These are phyloP conservation scores for Nephelium lappaceum DNA, from an alignment of 345 rosid species.

Conservation along the genomic window DNA sequence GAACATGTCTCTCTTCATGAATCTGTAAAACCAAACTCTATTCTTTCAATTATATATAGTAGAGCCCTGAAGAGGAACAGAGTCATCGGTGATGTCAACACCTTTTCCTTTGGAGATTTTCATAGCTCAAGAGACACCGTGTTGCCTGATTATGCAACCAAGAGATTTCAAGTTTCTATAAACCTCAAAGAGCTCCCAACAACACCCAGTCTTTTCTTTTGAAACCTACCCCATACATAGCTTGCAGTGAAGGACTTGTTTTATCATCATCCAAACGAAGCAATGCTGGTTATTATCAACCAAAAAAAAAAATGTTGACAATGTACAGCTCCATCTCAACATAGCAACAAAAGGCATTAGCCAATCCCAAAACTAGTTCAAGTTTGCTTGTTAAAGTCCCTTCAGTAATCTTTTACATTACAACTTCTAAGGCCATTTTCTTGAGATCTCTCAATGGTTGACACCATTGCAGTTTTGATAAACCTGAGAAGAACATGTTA, in stretches of 20 bases:
- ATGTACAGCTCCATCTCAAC: not conserved
- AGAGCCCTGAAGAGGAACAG: slow-evolving; percentile 23
- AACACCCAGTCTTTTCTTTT: slow-evolving; percentile 48
- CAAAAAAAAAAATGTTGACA: slow-evolving; percentile 45
- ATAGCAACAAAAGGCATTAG: too few relatives aligned
- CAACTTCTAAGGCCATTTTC: too few relatives aligned
- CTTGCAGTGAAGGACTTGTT: slow-evolving; percentile 40
- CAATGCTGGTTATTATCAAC: slow-evolving; percentile 74
- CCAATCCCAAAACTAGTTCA: too few relatives aligned
- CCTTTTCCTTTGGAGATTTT: slow-evolving; percentile 57
- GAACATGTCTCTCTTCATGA: slow-evolving; percentile 46
- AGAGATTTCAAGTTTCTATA: slow-evolving; percentile 70
- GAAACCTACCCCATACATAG: slow-evolving; percentile 58
- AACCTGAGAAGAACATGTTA: too few relatives aligned
- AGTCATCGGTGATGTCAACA: slow-evolving; percentile 17
- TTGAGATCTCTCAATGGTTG: too few relatives aligned
- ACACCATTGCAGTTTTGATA: too few relatives aligned
- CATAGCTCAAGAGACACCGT: slow-evolving; percentile 66
- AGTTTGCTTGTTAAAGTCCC: too few relatives aligned
- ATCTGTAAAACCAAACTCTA: slow-evolving; percentile 40
- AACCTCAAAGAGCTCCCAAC: slow-evolving; percentile 68
- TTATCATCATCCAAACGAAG: slow-evolving; percentile 44
- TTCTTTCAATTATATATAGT: slow-evolving; percentile 12
- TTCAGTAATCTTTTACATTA: too few relatives aligned
- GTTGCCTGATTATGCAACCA: slow-evolving; percentile 71